These are phyloP conservation scores for Vitis hybrid DNA, from an alignment of 177 flowering plant species.

Conservation along the genomic window DNA sequence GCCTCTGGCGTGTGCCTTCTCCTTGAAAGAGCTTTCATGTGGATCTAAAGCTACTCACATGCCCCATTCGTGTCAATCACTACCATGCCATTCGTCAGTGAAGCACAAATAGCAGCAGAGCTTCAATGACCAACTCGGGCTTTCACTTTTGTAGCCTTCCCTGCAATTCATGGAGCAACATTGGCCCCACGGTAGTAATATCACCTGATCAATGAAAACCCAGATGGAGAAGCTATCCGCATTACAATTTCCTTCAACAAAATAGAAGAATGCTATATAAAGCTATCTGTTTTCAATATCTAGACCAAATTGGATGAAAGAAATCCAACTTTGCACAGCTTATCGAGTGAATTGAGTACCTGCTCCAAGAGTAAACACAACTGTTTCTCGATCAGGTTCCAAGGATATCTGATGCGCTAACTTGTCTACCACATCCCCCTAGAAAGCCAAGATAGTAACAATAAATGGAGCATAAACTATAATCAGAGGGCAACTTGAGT, in stretches of 20 bases:
- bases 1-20: too few species aligned
- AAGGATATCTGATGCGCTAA: conserved; percentile 27
- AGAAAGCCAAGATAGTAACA: neutral
- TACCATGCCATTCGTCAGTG: too few species aligned
- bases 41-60: too few species aligned
- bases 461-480: neutral
- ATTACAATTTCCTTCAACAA: neutral
- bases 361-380: conserved; percentile 50
- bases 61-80: too few species aligned
- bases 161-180: conserved; percentile 28
- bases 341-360: conserved; percentile 19
- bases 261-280: neutral
- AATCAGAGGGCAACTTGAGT: neutral
- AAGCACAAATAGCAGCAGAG: neutral
- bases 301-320: neutral
- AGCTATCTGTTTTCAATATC: neutral
- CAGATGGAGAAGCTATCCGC: neutral
- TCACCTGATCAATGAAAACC: conserved; percentile 25
- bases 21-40: too few species aligned
- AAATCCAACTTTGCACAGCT: neutral
- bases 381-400: conserved; percentile 26
- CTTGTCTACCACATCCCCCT: conserved; percentile 39
- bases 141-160: conserved; percentile 5
- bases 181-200: conserved; percentile 36
- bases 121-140: neutral